Percentiles rank a stretch among this genome's conserved stretches.
Conservation (phyloP, 305 asterid species). For the Withania somnifera region DNA sequence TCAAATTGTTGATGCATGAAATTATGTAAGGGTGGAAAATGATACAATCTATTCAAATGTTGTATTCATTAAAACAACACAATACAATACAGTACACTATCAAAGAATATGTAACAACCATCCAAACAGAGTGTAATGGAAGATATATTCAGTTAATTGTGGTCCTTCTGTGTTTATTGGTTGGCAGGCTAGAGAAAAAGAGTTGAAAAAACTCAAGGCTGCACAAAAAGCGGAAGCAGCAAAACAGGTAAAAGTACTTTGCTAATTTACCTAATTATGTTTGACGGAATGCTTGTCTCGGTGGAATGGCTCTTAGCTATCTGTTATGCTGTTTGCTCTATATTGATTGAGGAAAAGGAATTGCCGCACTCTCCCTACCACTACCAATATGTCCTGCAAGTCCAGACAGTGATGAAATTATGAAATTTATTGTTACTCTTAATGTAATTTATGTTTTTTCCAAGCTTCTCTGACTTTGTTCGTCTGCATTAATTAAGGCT, state of each 20-base stretch:
- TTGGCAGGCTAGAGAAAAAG: slow-evolving; percentile 77
- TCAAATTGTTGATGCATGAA: no score
- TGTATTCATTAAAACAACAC: no score
- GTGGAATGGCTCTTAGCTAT: not conserved
- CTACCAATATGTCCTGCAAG: not conserved
- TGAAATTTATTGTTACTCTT: not conserved
- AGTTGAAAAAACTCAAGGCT: slow-evolving; percentile 67
- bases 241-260: slow-evolving; percentile 41
- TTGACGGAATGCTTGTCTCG: not conserved
- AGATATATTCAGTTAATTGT: no score
- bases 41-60: no score
- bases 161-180: not conserved
- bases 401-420: not conserved
- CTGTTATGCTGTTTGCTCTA: not conserved
- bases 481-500: slow-evolving; percentile 29
- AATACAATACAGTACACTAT: no score
- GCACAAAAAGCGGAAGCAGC: slow-evolving; percentile 93
- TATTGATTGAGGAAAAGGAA: not conserved
- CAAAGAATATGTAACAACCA: no score
- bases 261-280: not conserved
- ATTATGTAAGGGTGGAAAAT: no score
- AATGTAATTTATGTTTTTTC: not conserved
- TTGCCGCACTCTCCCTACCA: not conserved
- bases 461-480: not conserved
- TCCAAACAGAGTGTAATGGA: no score